Evolutionary conservation across 116 monocot genomes (phyloP), one percentile per base, ranked within the genome.

Genomic region (Dioscorea cayenensis): DNA sequence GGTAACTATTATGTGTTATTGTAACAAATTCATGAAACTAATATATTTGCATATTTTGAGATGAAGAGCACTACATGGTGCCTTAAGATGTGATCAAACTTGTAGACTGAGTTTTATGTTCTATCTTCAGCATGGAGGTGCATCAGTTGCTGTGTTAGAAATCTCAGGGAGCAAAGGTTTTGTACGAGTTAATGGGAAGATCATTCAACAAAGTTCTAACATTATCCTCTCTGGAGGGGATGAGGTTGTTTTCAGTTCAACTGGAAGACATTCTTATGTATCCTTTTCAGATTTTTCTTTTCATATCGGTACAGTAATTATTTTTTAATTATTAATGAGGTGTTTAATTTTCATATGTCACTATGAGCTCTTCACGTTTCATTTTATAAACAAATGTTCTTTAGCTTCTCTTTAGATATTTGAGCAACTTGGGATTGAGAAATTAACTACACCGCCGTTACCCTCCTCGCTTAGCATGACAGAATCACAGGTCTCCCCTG

Each of bases 251-350:
- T 99, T 99, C 77, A 79, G 80, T 63, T 74, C 94, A 50, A 82
- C 85, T 16, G 85, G 85, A 77, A 93, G 83, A 49, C 86, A 99
- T 94, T 80, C 99, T 66, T 99, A 99, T 77, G 99, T 94, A 99
- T 94, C 94, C 91, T 96, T 85, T 86, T 27, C 23, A n/a, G 65
- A 27, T 71, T 6, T 21, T 66, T 49, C 10, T 50, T 72, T 71
- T 1, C 36, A 22, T 23, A 0, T 32, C 9, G 32, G 16, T n/a
- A 1, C 4, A 29, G 20, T 49, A 14, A 21, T 51, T 63, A 32
- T 32, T 32, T 32, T 32, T 32, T 32, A 32, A 32, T 32, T 6
- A 2, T 22, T 51, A 49, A 35, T 66, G 16, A 28, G 16, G 1
- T 16, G 16, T 19, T 66, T 23, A 23, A 5, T 16, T 66, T 32